Evolutionary conservation across 495 filamentous ascomycete species (phyloP).

Genomic region (Melanomma pulvis-pyrius): DNA sequence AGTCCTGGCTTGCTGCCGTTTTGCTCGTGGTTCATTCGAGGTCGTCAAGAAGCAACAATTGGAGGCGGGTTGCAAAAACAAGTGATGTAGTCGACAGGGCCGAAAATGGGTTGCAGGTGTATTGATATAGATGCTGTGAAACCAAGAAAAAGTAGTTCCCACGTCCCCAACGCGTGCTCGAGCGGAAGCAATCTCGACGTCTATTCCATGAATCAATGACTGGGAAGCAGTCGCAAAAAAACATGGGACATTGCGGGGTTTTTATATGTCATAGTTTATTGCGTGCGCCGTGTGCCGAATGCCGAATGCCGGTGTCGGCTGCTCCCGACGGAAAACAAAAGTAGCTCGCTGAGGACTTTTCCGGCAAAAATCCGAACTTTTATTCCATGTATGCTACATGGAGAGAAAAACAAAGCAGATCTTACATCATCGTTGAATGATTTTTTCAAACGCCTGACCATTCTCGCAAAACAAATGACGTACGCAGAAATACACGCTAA

Average conservation of each 20-base stretch:
- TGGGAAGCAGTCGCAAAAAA: background rate
- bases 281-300: background rate
- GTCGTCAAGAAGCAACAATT: background rate
- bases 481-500: too few species aligned
- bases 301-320: slow-evolving; percentile 22
- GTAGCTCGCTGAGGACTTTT: background rate
- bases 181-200: background rate
- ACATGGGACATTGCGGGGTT: background rate
- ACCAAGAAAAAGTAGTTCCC: background rate
- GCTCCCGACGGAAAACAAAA: background rate
- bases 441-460: too few species aligned
- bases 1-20: slow-evolving; percentile 51
- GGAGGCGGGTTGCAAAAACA: slow-evolving; percentile 8
- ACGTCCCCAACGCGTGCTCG: background rate
- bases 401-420: too few species aligned
- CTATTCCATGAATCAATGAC: slow-evolving; percentile 6
- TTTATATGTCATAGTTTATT: background rate
- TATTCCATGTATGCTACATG: too few species aligned
- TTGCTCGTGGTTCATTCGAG: slow-evolving; percentile 41
- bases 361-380: too few species aligned
- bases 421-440: too few species aligned
- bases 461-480: background rate
- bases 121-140: background rate
- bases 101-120: background rate
- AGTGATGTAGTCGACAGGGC: background rate